A percentile compares a stretch with the other conserved stretches of the same genome.
Evolutionary conservation across 306 rosid species (phyloP).

Genomic region (Quillaja saponaria): DNA sequence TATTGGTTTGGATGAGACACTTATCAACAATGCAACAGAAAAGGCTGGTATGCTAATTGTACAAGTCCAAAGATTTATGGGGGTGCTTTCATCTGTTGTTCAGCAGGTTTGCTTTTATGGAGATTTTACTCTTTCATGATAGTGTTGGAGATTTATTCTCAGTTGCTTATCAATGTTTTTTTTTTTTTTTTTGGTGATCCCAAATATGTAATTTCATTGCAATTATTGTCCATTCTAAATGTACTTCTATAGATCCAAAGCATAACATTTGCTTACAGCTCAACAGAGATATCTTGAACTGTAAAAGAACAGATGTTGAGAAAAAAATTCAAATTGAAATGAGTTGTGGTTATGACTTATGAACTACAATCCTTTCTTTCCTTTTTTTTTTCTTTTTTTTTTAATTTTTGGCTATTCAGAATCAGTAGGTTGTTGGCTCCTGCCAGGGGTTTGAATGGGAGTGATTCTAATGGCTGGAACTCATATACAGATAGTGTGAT

Average conservation of each 20-base stretch:
- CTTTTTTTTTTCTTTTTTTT: too few species aligned
- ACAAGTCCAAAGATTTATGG: constrained; percentile 90
- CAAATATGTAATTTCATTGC: constrained; percentile 12
- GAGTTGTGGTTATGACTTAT: background rate
- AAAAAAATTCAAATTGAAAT: background rate
- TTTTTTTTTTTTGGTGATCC: background rate
- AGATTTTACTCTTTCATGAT: constrained; percentile 20
- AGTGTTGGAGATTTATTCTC: constrained; percentile 19
- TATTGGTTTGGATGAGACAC: constrained; percentile 87
- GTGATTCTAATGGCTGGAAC: too few species aligned
- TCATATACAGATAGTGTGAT: too few species aligned
- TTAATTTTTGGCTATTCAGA: too few species aligned
- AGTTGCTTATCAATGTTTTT: constrained; percentile 2
- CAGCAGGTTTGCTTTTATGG: constrained; percentile 70
- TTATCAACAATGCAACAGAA: constrained; percentile 72
- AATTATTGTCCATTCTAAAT: constrained; percentile 15
- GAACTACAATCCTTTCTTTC: too few species aligned
- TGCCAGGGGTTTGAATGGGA: too few species aligned
- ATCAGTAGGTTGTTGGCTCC: too few species aligned
- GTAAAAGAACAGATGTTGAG: background rate
- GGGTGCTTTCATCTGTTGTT: constrained; percentile 86
- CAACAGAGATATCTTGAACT: constrained; percentile 1
- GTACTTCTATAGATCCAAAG: constrained; percentile 13
- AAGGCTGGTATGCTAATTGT: constrained; percentile 93
- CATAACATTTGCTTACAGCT: constrained; percentile 24